Evolutionary conservation across 352 stramenopile species (phyloP).

Genomic region (Globisporangium parvum): DNA sequence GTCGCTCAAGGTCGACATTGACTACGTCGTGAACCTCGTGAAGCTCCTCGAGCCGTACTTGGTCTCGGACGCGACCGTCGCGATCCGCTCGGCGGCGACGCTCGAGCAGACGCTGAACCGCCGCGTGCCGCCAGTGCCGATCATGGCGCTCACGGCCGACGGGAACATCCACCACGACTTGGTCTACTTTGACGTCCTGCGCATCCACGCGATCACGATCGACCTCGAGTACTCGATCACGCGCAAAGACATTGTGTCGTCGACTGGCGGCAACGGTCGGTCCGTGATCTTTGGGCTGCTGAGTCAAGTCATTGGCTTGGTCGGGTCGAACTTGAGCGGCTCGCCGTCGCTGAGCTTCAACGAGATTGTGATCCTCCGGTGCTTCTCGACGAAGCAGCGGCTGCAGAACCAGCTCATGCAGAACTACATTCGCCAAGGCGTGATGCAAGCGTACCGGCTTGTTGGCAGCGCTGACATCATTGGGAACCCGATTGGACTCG

Average conservation of each 20-base stretch:
- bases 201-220: constrained; percentile 62
- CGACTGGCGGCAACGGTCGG: constrained; percentile 46
- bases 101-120: constrained; percentile 54
- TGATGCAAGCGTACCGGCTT: constrained; percentile 80
- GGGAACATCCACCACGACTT: constrained; percentile 70
- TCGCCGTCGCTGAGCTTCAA: constrained; percentile 82
- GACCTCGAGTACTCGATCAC: constrained; percentile 84
- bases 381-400: constrained; percentile 76
- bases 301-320: constrained; percentile 73
- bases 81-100: constrained; percentile 47
- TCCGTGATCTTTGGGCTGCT: constrained; percentile 78
- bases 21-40: constrained; percentile 79
- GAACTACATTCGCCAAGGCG: constrained; percentile 78
- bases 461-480: constrained; percentile 84
- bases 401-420: constrained; percentile 75
- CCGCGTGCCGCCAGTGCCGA: constrained; percentile 55
- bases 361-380: constrained; percentile 79
- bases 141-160: constrained; percentile 44
- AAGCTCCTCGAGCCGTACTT: constrained; percentile 79
- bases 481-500: constrained; percentile 80
- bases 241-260: constrained; percentile 74
- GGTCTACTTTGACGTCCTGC: constrained; percentile 79
- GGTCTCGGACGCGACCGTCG: constrained; percentile 58
- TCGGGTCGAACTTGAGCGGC: constrained; percentile 81
- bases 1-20: constrained; percentile 77